phyloP scores from a whole-genome alignment of 2,329 filamentous ascomycete genomes.

The Aspergillus quadrilineatus region DNA sequence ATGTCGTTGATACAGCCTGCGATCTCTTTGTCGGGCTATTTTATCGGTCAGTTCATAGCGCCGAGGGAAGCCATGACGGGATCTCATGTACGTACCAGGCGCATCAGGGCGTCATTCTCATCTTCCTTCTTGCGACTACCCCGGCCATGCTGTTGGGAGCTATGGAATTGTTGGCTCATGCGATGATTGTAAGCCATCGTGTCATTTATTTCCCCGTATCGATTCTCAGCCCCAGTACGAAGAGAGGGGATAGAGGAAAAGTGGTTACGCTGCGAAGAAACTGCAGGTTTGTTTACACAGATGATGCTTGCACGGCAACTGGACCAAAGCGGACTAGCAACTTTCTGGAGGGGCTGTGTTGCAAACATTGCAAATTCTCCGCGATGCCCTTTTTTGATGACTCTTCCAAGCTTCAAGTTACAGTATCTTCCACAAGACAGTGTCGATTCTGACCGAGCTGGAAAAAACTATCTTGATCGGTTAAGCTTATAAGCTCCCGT shows the following conservation, averaged over 20 bases:
- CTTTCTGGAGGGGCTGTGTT: conserved; percentile 28
- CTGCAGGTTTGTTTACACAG: conserved; percentile 36
- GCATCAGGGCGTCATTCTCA: conserved; percentile 59
- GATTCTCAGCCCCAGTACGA: neutral
- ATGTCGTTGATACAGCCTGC: conserved; percentile 97
- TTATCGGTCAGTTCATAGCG: neutral
- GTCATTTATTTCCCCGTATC: neutral
- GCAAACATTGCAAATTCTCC: conserved; percentile 37
- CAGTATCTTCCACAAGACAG: neutral
- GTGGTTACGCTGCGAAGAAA: neutral
- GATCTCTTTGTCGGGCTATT: conserved; percentile 71
- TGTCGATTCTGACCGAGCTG: neutral
- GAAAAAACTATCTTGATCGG: conserved; percentile 12
- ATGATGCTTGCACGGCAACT: conserved; percentile 25
- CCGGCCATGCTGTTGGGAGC: conserved; percentile 47
- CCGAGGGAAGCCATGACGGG: neutral
- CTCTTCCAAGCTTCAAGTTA: conserved; percentile 19
- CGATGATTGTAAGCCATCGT: conserved; percentile 53
- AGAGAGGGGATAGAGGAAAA: neutral
- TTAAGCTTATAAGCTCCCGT: neutral
- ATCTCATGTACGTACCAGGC: conserved; percentile 46
- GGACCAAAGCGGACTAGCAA: conserved; percentile 30
- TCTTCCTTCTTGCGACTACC: conserved; percentile 54
- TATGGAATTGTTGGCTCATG: conserved; percentile 54
- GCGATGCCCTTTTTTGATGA: conserved; percentile 26